Evolutionary conservation across 2,329 filamentous ascomycete genomes (phyloP), one percentile per base, ranked within the genome.

Genomic region (Leptodontidium sp.): DNA sequence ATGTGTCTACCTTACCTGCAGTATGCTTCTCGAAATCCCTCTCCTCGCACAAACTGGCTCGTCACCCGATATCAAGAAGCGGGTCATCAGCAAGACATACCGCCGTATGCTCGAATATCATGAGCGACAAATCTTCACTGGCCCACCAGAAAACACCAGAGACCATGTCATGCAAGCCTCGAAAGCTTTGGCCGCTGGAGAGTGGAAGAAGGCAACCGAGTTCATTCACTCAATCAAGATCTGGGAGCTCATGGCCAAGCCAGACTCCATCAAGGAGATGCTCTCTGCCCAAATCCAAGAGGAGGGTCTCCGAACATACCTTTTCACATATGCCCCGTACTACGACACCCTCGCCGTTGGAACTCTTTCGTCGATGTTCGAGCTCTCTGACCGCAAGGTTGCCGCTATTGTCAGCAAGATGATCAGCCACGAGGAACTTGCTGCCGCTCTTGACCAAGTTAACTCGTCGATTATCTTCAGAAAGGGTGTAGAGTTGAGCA

Each of bases 161-260:
- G 96, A 99, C 82, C 96, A 98, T 79, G 95, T 99, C 78, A 98
- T 99, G 93, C 97, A 98, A 85, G 95, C 94, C 15, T 97, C 96
- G 70, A 98, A 98, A 85, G 94, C 96, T 63, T 88, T 99, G 70
- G 95, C 96, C 40, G 94, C 94, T 24, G 96, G 97, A 74, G 96
- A 99, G 83, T 99, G 96, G 96, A 97, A 97, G 89, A 97, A 97
- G 86, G 91, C 94, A 17, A 94, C 91, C 26, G 88, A 92, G 71
- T 96, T 97, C 82, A 94, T 99, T 81, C 94, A 96, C 85, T 93
- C 91, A 78, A 99, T 99, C 85, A 99, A 98, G 89, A 99, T 99
- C 80, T 99, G 96, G 96, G 96, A 99, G 66, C 88, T 99, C 74
- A 97, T 99, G 89, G 92, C 94, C 68, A 91, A 96, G 81, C 88